Evolutionary conservation across 306 rosid genomes (phyloP), one percentile per base, ranked within the genome.

Genomic region (Rosa lucieae): DNA sequence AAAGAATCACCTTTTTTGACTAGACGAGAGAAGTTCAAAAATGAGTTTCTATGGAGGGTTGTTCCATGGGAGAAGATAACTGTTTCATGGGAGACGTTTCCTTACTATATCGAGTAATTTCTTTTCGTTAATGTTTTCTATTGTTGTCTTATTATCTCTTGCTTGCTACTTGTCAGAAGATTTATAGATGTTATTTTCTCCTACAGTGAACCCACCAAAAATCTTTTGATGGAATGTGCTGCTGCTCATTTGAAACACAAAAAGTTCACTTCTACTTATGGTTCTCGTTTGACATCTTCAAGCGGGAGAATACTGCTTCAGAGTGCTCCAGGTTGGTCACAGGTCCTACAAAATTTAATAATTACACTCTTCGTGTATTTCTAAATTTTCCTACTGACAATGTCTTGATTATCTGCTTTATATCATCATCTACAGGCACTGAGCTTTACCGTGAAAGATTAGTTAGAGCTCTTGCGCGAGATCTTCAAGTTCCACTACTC

Each of bases 361-460:
- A 53, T 71, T 63, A 73, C 78, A 17, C 18, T 67, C 66, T 23
- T 49, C 37, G 5, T 70, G 74, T 61, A 35, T 65, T 46, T 47
- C 49, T 32, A 29, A 39, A 15, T 79, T 81, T 74, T 18, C 67
- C 44, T 29, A 32, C 59, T 63, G 68, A 62, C 48, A 55, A 59
- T 78, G 26, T 18, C 67, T 40, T 72, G 63, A 65, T 39, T 73
- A 84, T 68, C 67, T 77, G 67, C 82, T 61, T 40, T 46, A 73
- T 78, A 65, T 21, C 70, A 78, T 74, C 75, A 65, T 76, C 71
- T 77, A 63, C 87, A 95, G 99, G 99, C 71, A 90, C 92, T 63
- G 99, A 95, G 86, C 96, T 95, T 74, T 95, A 95, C 80, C 96
- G 98, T 4, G 99, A 95, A 79, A 91, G 99, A 84, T 81, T 95